Base-by-base conservation (phyloP, 2,329 filamentous ascomycete genomes). In the Plenodomus lindquistii region DNA sequence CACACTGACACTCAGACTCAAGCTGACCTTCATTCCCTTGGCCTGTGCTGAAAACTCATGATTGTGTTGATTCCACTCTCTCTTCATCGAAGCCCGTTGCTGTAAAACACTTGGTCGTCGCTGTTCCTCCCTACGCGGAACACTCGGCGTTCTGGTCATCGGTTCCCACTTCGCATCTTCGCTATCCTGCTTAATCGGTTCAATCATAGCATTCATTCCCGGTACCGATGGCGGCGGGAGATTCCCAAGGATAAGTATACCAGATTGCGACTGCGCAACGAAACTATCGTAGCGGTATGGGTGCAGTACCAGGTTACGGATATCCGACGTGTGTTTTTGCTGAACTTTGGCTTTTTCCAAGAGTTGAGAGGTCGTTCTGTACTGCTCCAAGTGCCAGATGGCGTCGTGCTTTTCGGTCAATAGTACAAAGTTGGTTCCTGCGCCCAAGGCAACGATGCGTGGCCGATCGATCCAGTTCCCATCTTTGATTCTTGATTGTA, bases 271-370 rank as follows among this genome's bases (percentile, higher is more conserved):
- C 21, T 64, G 58, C 2, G 59, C 54, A 9, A 72, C 37, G 31
- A 67, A 71, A 27, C 57, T 54, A 15, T 65, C 50, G 34, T 63
- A 72, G 10, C 69, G 67, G 49, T 72, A 62, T 1, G 65, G 35
- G 49, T 72, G 66, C 15, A 72, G 43, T 1, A 46, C 44, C 0
- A 71, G 55, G 24, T 46, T 46, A 2, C 55, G 45, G 4, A 70
- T 46, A 2, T 65, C 55, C 0, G 54, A 43, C 9, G 71, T 62
- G 2, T 54, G 57, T 0, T 42, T 31, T 3, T 53, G 38, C 35
- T 63, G 54, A 0, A 46, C 47, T 4, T 50, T 52, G 0, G 63
- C 60, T 20, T 47, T 56, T 16, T 66, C 55, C 1, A 72, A 24
- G 40, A 67, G 50, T 2, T 48, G 29, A 1, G 55, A 46, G 0